Percentiles rank a stretch among this genome's conserved stretches.
These are phyloP conservation scores for Hypoxylon sp. DNA, from an alignment of 2,329 filamentous ascomycete species.

Conservation along the genomic window DNA sequence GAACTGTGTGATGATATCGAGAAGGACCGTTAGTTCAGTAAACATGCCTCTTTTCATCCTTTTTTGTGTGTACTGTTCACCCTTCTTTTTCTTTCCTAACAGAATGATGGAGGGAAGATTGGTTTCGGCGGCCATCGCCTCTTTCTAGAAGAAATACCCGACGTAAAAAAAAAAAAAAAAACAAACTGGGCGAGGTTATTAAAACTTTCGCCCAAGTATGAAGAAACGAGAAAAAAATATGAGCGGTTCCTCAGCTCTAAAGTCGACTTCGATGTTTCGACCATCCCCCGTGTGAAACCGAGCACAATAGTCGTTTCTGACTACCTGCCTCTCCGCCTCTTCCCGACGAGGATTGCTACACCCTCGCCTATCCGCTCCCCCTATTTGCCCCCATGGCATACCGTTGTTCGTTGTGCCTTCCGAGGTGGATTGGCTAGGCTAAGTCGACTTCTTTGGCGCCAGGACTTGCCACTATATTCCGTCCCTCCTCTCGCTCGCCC, in stretches of 20 bases:
- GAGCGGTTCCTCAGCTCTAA: conserved; percentile 5
- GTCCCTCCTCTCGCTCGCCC: conserved; percentile 20
- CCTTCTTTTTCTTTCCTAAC: not conserved
- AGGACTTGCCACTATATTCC: conserved; percentile 34
- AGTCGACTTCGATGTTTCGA: conserved; percentile 5
- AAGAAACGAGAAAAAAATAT: conserved; percentile 1
- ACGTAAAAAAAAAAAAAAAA: not conserved
- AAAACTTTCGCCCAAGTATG: not conserved
- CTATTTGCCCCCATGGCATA: conserved; percentile 19
- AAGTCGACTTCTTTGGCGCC: conserved; percentile 29
- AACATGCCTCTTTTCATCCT: not conserved
- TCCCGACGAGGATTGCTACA: conserved; percentile 38
- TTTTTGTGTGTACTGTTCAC: not conserved
- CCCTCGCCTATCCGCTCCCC: conserved; percentile 22
- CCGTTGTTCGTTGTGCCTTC: conserved; percentile 24
- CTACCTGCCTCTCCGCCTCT: conserved; percentile 15
- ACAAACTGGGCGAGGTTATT: not conserved
- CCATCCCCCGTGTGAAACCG: conserved; percentile 1
- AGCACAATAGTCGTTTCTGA: conserved; percentile 39
- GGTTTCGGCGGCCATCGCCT: not conserved
- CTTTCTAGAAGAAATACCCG: not conserved
- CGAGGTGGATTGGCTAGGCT: conserved; percentile 27
- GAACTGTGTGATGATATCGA: not conserved
- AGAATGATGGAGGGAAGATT: not conserved
- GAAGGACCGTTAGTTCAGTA: not conserved